phyloP scores from a whole-genome alignment of 176 grass and related monocot genomes.

The Urochloa ruziziensis region DNA sequence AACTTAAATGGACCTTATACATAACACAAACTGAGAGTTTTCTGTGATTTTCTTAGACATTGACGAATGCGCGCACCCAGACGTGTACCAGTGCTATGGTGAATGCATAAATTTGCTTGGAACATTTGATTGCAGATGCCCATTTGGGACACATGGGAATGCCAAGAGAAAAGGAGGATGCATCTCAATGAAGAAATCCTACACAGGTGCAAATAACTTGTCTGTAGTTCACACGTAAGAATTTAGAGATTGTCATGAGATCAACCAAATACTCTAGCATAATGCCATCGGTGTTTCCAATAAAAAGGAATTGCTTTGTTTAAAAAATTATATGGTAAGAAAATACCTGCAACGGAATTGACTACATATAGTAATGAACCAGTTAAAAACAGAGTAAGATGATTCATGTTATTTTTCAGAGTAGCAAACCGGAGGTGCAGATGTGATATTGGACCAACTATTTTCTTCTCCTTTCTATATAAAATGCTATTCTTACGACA shows the following conservation, averaged over 20 bases:
- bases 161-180: neutral
- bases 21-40: neutral
- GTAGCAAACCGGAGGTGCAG: neutral
- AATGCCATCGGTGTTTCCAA: neutral
- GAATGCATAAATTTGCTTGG: constrained; percentile 15
- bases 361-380: too few relatives aligned
- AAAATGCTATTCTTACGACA: neutral
- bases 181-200: neutral
- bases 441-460: neutral
- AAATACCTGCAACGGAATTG: neutral
- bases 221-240: neutral
- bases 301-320: neutral
- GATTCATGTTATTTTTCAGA: neutral
- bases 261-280: neutral
- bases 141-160: neutral
- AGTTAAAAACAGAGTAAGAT: neutral
- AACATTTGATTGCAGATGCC: constrained; percentile 14
- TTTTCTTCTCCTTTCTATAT: neutral
- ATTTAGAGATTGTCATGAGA: neutral
- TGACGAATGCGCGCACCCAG: neutral
- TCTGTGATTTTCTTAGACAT: constrained; percentile 7
- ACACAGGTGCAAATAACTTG: neutral
- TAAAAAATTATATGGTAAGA: neutral
- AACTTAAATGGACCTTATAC: neutral
- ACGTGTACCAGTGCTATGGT: constrained; percentile 24